Conservation (phyloP, 768 basidiomycete genomes). For the Ramaria rubella region DNA sequence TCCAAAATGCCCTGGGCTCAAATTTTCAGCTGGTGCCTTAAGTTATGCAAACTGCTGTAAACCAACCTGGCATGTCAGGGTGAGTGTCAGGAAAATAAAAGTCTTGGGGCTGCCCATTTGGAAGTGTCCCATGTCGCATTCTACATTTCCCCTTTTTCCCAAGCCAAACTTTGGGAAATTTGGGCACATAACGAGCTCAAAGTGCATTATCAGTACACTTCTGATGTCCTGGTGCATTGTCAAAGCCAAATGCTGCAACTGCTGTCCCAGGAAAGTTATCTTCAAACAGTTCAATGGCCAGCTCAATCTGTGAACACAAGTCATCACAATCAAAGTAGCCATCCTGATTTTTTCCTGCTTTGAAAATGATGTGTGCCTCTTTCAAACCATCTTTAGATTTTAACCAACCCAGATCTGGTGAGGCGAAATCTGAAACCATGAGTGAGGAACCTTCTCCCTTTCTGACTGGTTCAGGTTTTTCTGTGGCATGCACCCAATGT, state of each 20-base stretch:
- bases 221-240: conserved; percentile 11
- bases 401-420: conserved; percentile 10
- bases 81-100: conserved; percentile 27
- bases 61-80: conserved; percentile 22
- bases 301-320: conserved; percentile 7
- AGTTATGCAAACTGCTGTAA: too few relatives aligned
- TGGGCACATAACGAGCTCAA: conserved; percentile 16
- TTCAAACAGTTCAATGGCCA: conserved; percentile 15
- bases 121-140: conserved; percentile 5
- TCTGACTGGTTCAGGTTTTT: too few relatives aligned
- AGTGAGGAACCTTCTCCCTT: too few relatives aligned
- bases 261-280: too few relatives aligned
- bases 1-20: too few relatives aligned
- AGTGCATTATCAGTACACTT: conserved; percentile 16
- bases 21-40: too few relatives aligned
- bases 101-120: conserved; percentile 14
- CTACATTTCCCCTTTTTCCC: conserved; percentile 9
- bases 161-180: too few relatives aligned
- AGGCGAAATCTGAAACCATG: too few relatives aligned
- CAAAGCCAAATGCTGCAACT: too few relatives aligned
- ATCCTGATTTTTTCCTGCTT: conserved; percentile 6
- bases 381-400: neutral
- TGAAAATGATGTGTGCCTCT: conserved; percentile 5
- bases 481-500: too few relatives aligned
- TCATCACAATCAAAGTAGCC: conserved; percentile 13